Evolutionary conservation across 129 eudicot species (phyloP).

Genomic region (Silybum marianum): DNA sequence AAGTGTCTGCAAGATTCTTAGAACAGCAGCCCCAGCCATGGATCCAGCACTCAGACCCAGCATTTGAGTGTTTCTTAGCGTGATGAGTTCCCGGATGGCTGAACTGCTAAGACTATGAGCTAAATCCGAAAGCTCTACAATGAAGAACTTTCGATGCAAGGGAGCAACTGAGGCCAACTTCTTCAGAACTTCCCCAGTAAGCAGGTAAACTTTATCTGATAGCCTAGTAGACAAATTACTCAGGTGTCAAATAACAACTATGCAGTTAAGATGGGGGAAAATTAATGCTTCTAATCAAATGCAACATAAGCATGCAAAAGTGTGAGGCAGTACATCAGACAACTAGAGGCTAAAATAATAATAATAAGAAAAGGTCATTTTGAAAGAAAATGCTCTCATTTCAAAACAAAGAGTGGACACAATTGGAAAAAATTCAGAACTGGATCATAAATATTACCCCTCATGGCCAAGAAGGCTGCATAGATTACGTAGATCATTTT

Average conservation of each 20-base stretch:
- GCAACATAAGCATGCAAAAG: background rate
- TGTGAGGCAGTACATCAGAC: background rate
- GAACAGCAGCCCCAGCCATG: constrained; percentile 95
- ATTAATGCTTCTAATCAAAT: background rate
- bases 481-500: constrained; percentile 72
- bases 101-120: constrained; percentile 80
- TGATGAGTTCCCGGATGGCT: constrained; percentile 78
- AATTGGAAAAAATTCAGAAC: background rate
- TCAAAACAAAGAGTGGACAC: background rate
- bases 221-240: constrained; percentile 51
- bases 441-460: constrained; percentile 56
- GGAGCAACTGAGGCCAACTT: constrained; percentile 82
- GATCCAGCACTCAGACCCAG: constrained; percentile 95
- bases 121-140: constrained; percentile 76
- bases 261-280: background rate
- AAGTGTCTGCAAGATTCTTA: constrained; percentile 87
- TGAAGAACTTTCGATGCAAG: constrained; percentile 73
- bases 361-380: background rate
- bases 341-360: background rate
- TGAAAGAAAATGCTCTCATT: constrained; percentile 6
- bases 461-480: constrained; percentile 95
- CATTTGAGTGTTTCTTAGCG: constrained; percentile 82
- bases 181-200: constrained; percentile 85
- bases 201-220: constrained; percentile 93
- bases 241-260: background rate